Percentiles rank a stretch among this genome's conserved stretches.
Evolutionary conservation across 768 basidiomycete genomes (phyloP).

Genomic region (Tulasnella calospora): DNA sequence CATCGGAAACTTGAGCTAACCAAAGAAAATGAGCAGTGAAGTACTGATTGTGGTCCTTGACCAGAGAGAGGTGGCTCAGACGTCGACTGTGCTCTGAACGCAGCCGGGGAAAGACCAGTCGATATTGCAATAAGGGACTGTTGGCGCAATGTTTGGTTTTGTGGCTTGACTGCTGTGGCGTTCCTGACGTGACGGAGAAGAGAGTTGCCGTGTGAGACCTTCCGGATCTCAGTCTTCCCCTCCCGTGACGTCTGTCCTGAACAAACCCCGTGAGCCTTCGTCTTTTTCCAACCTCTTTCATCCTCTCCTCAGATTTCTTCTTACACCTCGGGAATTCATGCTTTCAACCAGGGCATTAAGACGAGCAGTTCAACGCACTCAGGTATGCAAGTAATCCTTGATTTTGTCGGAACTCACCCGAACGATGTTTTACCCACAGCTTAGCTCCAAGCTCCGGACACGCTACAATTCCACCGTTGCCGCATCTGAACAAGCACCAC

Average conservation of each 20-base stretch:
- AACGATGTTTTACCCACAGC: background rate
- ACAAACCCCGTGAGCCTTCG: background rate
- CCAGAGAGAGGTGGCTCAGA: background rate
- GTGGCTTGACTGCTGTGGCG: background rate
- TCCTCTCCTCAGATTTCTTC: background rate
- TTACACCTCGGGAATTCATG: background rate
- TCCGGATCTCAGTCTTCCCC: background rate
- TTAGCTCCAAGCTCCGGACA: background rate
- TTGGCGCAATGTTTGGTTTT: background rate
- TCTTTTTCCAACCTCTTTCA: background rate
- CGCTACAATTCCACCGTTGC: slow-evolving; percentile 33
- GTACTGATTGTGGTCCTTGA: background rate
- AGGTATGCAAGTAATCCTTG: background rate
- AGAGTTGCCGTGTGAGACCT: background rate
- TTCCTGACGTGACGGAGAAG: background rate
- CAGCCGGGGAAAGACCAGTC: background rate
- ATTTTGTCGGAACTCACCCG: background rate
- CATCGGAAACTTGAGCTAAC: background rate
- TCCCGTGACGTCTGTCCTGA: slow-evolving; percentile 11
- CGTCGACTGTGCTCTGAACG: background rate
- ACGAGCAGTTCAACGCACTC: background rate
- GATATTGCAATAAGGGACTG: background rate
- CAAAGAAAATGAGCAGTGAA: no score
- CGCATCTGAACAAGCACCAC: slow-evolving; percentile 46
- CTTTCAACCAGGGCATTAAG: background rate